A percentile compares a stretch with the other conserved stretches of the same genome.
Conservation (phyloP, 2,329 filamentous ascomycete genomes). For the Microcyclospora tardicrescens region DNA sequence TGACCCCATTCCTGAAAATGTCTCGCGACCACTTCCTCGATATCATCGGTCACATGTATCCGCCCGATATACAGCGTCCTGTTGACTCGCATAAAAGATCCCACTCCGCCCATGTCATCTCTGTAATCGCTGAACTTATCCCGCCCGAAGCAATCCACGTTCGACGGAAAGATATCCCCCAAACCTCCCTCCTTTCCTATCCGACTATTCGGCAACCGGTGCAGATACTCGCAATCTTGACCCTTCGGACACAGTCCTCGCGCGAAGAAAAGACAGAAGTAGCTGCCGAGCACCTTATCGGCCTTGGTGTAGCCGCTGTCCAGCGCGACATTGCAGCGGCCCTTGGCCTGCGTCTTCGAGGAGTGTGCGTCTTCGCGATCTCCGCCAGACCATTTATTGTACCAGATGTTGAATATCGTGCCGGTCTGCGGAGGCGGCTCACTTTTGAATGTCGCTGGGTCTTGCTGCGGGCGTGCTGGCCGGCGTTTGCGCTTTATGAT, state of each 20-base stretch:
- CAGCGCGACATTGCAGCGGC: constrained; percentile 72
- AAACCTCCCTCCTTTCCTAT: constrained; percentile 33
- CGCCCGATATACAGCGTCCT: constrained; percentile 84
- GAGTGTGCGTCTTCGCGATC: constrained; percentile 87
- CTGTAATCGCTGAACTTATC: constrained; percentile 89
- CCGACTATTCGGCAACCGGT: constrained; percentile 58
- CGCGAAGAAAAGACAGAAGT: constrained; percentile 87
- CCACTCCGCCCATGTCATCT: constrained; percentile 96
- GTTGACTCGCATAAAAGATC: constrained; percentile 86
- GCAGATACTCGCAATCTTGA: constrained; percentile 86
- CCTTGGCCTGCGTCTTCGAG: constrained; percentile 67
- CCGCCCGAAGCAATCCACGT: constrained; percentile 87
- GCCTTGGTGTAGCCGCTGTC: constrained; percentile 42
- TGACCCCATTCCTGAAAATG: constrained; percentile 97
- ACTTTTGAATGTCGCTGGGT: constrained; percentile 66
- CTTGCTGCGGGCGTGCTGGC: constrained; percentile 81
- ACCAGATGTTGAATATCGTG: constrained; percentile 96
- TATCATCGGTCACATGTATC: constrained; percentile 92
- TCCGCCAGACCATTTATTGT: constrained; percentile 95
- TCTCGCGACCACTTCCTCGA: constrained; percentile 86
- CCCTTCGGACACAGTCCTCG: constrained; percentile 73
- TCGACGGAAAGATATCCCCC: constrained; percentile 83
- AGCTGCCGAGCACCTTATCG: constrained; percentile 48
- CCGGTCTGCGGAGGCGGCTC: constrained; percentile 86
- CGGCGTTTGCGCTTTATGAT: constrained; percentile 83